Evolutionary conservation across 2,329 filamentous ascomycete genomes (phyloP).

Genomic region (Dactylellina sp.): DNA sequence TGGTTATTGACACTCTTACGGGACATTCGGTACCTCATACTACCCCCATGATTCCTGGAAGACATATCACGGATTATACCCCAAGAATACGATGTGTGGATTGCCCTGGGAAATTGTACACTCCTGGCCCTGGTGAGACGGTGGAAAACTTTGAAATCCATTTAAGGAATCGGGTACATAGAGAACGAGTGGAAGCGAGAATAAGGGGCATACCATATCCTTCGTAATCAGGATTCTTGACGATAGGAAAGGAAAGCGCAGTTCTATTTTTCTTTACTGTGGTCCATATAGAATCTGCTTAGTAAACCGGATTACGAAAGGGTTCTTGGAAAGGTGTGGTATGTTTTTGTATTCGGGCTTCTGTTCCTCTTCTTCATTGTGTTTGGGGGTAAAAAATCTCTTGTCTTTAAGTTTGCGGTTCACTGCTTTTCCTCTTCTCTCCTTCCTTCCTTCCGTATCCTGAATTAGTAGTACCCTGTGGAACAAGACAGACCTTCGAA

Average conservation of each 20-base stretch:
- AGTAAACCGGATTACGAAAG: too few species aligned
- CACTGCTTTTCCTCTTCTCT: not conserved
- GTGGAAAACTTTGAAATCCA: constrained; percentile 94
- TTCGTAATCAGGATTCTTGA: too few species aligned
- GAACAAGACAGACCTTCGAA: too few species aligned
- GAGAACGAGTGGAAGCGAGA: constrained; percentile 73
- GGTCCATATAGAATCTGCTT: too few species aligned
- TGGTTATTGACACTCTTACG: constrained; percentile 79
- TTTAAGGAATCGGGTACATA: constrained; percentile 84
- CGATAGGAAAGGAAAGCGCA: too few species aligned
- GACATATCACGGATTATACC: constrained; percentile 77
- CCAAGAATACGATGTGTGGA: constrained; percentile 92
- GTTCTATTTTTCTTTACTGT: too few species aligned
- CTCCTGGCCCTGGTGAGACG: constrained; percentile 84
- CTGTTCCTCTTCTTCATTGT: not conserved
- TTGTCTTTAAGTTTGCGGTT: too few species aligned
- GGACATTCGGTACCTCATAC: constrained; percentile 72
- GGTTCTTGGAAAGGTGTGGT: not conserved
- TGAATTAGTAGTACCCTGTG: too few species aligned
- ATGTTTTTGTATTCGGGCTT: constrained; percentile 9
- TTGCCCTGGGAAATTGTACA: constrained; percentile 93
- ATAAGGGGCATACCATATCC: constrained; percentile 53
- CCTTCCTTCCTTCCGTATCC: constrained; percentile 10
- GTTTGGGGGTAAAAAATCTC: constrained; percentile 2
- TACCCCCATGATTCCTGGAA: constrained; percentile 65